phyloP scores from a whole-genome alignment of 176 grass and related monocot species.

The Raddia guianensis region DNA sequence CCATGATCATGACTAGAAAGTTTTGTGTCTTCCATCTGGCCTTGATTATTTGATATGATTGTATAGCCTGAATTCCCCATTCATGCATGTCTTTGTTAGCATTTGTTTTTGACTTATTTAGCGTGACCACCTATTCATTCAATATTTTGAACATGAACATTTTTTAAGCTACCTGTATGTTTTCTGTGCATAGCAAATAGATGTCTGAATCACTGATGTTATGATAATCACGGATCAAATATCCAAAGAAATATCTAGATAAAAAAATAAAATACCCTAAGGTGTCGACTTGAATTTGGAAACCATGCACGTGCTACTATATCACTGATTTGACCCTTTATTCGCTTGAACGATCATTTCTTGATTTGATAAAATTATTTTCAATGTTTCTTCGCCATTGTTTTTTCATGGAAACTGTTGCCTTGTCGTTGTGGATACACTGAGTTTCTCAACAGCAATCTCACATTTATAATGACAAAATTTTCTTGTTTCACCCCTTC shows the following conservation, averaged over 20 bases:
- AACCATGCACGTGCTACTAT: conserved; percentile 4
- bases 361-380: conserved; percentile 13
- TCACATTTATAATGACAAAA: background rate
- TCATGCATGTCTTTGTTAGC: background rate
- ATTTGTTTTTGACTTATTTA: conserved; percentile 20
- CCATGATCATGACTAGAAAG: too few relatives aligned
- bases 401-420: too few relatives aligned
- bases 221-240: background rate
- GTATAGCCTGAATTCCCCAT: background rate
- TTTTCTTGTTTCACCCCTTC: background rate
- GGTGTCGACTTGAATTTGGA: background rate
- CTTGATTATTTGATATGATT: conserved; percentile 9
- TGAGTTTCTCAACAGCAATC: background rate
- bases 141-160: conserved; percentile 19
- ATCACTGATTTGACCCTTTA: background rate
- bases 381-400: background rate
- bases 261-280: background rate
- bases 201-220: background rate
- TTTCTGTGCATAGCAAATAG: background rate
- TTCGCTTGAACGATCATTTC: background rate
- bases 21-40: too few relatives aligned
- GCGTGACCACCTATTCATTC: background rate
- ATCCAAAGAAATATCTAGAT: background rate
- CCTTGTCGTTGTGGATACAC: conserved; percentile 14
- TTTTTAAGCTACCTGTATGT: conserved; percentile 18